These are phyloP conservation scores for Meripilus lineatus DNA, from an alignment of 1,284 basidiomycete genomes.

Conservation along the genomic window DNA sequence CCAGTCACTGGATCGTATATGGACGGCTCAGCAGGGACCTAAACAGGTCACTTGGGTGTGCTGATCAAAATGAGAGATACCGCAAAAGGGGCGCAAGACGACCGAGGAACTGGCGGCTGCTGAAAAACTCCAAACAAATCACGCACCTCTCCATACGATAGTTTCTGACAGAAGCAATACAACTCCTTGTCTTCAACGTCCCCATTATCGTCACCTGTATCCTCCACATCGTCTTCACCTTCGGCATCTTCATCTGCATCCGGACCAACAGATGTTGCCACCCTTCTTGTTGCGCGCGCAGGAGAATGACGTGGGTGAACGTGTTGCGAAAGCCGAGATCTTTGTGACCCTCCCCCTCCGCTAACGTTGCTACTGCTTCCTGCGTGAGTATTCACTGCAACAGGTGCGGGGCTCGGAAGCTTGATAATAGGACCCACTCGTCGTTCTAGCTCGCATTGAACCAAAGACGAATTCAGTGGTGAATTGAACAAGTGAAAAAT, in stretches of 20 bases:
- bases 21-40: background rate
- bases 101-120: background rate
- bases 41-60: background rate
- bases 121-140: constrained; percentile 3
- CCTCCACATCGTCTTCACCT: constrained; percentile 35
- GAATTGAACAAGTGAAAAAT: too few species aligned
- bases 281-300: constrained; percentile 5
- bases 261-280: constrained; percentile 34
- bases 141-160: constrained; percentile 59
- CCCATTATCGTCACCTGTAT: constrained; percentile 39
- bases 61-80: background rate
- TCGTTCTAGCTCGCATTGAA: too few species aligned
- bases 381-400: constrained; percentile 9
- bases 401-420: constrained; percentile 32
- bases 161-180: constrained; percentile 65
- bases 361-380: constrained; percentile 6
- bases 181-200: constrained; percentile 50
- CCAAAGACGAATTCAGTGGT: too few species aligned
- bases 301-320: constrained; percentile 26
- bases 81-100: too few species aligned
- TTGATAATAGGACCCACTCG: too few species aligned
- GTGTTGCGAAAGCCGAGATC: constrained; percentile 25
- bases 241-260: constrained; percentile 43
- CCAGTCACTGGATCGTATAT: background rate
- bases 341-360: constrained; percentile 12